Base-by-base conservation (phyloP, 1,284 basidiomycete species). In the Leccinum griseonigrum region DNA sequence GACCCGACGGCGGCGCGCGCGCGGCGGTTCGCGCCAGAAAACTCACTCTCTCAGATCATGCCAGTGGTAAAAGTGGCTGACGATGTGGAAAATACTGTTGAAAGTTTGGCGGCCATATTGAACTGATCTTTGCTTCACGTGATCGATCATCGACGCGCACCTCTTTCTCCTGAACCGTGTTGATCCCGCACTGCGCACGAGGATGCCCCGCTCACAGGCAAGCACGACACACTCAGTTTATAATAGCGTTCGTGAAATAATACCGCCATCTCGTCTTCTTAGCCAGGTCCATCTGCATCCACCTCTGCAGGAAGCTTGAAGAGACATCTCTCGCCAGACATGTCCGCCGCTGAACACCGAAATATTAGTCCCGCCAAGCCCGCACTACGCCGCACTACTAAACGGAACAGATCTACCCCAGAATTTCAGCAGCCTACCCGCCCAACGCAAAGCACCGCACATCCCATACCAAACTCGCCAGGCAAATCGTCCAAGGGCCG, bases 151-250 rank as follows among this genome's bases (percentile, higher is more conserved):
- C 58, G 18, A 26, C 26, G 38, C 18, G 22, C 7, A 57, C 11
- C 46, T 22, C 22, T 18, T 53, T 18, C 11, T 36, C 40, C 7
- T 50, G 5, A 18, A 6, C 43, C 26, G 56, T 22, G 8, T 40
- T 11, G 11, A 40, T n/a, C 28, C 28, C 1, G 3, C 40, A 38
- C 36, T 8, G 36, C 36, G 14, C 36, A 28, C 5, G n/a, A 60
- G 32, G 31, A 72, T 69, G 68, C 57, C 61, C 26, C 67, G 52
- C 60, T 36, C 58, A n/a, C 69, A 63, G 57, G 68, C 69, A 40
- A 54, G 68, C 60, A 14, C 18, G 9, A 53, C 31, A 26, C 22
- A 29, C 7, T 28, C 26, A 51, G 26, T 51, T 51, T 28, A 13
- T 9, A 16, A 22, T 22, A 7, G 14, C 9, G 1, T 29, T 52